Evolutionary conservation across 2,329 filamentous ascomycete genomes (phyloP).

Genomic region (Didymella sp.): DNA sequence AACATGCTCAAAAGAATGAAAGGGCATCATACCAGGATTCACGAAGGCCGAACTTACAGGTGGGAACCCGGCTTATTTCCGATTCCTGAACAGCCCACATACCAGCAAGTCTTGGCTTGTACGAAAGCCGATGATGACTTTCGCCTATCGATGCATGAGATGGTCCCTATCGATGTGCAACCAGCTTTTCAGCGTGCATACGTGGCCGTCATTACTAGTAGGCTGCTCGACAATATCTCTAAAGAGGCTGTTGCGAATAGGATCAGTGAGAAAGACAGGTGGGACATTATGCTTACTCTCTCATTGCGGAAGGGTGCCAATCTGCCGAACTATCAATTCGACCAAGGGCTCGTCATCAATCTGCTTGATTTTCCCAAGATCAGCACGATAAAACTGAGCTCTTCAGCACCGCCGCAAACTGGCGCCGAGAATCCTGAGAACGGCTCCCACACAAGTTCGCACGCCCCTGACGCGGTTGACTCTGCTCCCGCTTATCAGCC

Average conservation of each 20-base stretch:
- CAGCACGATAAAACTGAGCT: neutral
- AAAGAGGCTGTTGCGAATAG: conserved; percentile 19
- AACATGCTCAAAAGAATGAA: conserved; percentile 33
- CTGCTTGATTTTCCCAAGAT: conserved; percentile 25
- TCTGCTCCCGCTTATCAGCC: conserved; percentile 3
- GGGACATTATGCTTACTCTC: conserved; percentile 33
- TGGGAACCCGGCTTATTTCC: conserved; percentile 40
- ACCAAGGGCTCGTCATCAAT: conserved; percentile 36
- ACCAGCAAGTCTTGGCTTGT: conserved; percentile 35
- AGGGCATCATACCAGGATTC: conserved; percentile 20
- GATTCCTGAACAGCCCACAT: conserved; percentile 32
- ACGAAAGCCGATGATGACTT: conserved; percentile 31
- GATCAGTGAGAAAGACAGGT: conserved; percentile 30
- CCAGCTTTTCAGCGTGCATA: conserved; percentile 34
- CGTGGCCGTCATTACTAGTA: conserved; percentile 34
- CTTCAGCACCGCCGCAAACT: neutral
- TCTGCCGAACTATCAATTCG: conserved; percentile 35
- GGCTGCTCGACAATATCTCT: conserved; percentile 32
- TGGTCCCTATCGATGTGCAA: conserved; percentile 37
- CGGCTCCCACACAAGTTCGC: neutral
- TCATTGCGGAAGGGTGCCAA: conserved; percentile 26
- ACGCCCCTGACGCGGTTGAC: neutral
- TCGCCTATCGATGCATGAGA: conserved; percentile 24
- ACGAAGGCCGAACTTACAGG: conserved; percentile 20
- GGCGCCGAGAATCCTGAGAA: neutral